Evolutionary conservation across 148 eudicot species (phyloP), one percentile per base, ranked within the genome.

Genomic region (Fallopia convolvulus): DNA sequence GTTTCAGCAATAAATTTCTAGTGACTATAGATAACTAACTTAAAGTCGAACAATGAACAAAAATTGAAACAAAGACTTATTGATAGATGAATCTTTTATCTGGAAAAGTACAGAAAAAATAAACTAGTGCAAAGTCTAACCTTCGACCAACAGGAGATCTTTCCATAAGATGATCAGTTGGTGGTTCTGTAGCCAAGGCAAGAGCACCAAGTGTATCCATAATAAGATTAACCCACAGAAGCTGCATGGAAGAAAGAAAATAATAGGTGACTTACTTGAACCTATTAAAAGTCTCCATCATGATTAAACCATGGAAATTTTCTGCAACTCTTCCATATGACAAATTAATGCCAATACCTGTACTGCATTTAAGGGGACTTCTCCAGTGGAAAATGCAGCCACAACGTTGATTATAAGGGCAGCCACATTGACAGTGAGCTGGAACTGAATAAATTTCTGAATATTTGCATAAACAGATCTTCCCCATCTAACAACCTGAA

Each of bases 121-220:
- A 36, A 70, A 5, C 4, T 39, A 70, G 26, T 44, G 18, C 79
- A 18, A 78, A 81, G 70, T 70, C 86, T 21, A 82, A 92, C 99
- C 97, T 92, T 87, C 97, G 89, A 77, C 99, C 97, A 79, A 94
- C 93, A 30, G 99, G 99, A 74, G 82, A 80, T 75, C 97, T 82
- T 15, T 77, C 77, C 99, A 94, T 94, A 17, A 94, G 97, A 77
- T 94, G 88, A 84, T 94, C 96, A 5, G 97, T 94, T 63, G 99
- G 99, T 76, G 97, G 95, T 82, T 94, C 98, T n/a, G 98, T 94
- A 78, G 98, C 98, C 82, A 94, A 87, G 4, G 98, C 98, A 79
- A 94, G 93, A 41, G 97, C 98, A 79, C 98, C 98, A 52, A 94
- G 92, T 55, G 97, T 92, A 82, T 94, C 99, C 99, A 92, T 90